Conservation (phyloP, 2,329 filamentous ascomycete genomes). For the Diplodia sapinea region DNA sequence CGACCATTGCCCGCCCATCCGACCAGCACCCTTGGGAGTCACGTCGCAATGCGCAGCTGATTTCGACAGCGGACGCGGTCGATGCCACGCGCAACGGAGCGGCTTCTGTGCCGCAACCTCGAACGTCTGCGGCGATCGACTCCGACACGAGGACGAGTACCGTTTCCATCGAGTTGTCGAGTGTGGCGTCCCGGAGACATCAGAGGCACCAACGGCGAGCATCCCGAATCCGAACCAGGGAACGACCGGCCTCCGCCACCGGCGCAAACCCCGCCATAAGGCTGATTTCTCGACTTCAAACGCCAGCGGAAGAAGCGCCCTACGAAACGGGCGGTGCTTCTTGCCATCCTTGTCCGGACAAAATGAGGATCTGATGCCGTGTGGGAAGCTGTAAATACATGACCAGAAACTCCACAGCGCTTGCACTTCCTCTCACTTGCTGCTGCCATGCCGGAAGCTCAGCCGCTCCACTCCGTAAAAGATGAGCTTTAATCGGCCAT, state of each 20-base stretch:
- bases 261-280: not conserved
- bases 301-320: constrained; percentile 14
- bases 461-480: not conserved
- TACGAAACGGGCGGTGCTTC: not conserved
- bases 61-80: not conserved
- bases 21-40: too few relatives aligned
- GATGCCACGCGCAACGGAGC: constrained; percentile 7
- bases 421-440: not conserved
- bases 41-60: too few relatives aligned
- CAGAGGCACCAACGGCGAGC: constrained; percentile 11
- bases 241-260: constrained; percentile 4
- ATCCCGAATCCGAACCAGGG: constrained; percentile 17
- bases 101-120: constrained; percentile 1
- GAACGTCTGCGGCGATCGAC: constrained; percentile 20
- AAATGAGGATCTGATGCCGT: not conserved
- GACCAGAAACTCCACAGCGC: not conserved
- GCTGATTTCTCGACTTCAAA: not conserved
- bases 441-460: not conserved
- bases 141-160: constrained; percentile 22
- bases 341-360: not conserved
- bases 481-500: not conserved
- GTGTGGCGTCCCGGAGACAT: constrained; percentile 11
- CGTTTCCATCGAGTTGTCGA: not conserved
- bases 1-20: not conserved
- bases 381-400: not conserved